Evolutionary conservation across 31 red algal genomes (phyloP), one percentile per base, ranked within the genome.

Genomic region (Odonthalia washingtoniensis): DNA sequence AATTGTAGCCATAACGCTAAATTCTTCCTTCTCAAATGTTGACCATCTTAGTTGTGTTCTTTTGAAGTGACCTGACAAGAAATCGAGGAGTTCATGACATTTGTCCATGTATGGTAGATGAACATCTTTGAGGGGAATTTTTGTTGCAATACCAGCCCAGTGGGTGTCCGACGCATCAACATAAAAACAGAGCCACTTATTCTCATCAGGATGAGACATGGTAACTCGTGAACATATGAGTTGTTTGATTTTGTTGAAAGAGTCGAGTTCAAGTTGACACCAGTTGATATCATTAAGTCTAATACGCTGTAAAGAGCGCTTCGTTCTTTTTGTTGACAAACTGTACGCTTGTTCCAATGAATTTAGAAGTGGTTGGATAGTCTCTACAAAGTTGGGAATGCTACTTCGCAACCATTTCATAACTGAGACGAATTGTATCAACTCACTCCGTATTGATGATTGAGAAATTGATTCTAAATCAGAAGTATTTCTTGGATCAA

Each of bases 1-100:
- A 81, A 81, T 26, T 12, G 78, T 65, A 5, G 28, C 78, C 46
- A 81, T 32, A 21, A 66, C 78, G 18, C 36, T 42, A 36, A 36
- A 81, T 27, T 49, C 5, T 81, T 81, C 78, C 16, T 65, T 81
- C 33, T 81, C 57, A 12, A 81, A 33, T 5, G 35, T 81, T 36
- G 45, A 62, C 78, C 49, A 81, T 21, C 52, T 27, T 5, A 81
- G 17, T 65, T 62, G 52, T 46, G 35, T 66, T 52, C 16, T 5
- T 5, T 81, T 36, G 34, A 81, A 81, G 16, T 42, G 45, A 5
- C 78, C 49, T 32, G 78, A 81, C 5, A 81, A 21, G 30, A 81
- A 81, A 28, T 52, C 60, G 17, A 81, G 18, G 12, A 33, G 57
- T 12, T 31, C 46, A 67, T 81, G 49, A 40, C 27, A 24, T 36